Base-by-base conservation (phyloP, 305 asterid species). In the Coffea humblotiana region DNA sequence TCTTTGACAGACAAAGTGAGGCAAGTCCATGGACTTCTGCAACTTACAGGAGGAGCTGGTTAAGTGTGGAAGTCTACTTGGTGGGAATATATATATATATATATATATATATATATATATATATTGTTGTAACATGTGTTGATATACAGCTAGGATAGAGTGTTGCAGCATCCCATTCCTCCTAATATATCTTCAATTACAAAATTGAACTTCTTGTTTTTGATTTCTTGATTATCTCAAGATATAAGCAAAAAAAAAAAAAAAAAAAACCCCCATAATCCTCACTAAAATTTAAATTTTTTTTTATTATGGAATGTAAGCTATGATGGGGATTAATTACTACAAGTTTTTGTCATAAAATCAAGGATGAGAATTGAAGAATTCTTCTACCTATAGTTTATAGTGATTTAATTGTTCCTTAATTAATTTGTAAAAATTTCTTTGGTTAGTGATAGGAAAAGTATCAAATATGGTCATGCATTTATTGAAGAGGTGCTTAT, bases 61-160 rank as follows among this genome's bases (percentile, higher is more conserved):
- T 23, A 75, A 58, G 78, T 75, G 70, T 60, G 58, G 58, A 75
- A 75, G 78, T 75, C 52, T 72, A n/a, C 61, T 47, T 48, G 75
- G 15, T 63, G 16, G 0, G 29, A n/a, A 1, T 32, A 1, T 32
- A 2, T 32, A 1, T 32, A 32, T 32, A 32, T 32, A 1, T 32
- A 29, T 29, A 29, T 29, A 1, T 29, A 1, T 29, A 1, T 29
- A 29, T 29, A 32, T 32, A 32, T 32, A 32, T 32, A 32, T 32
- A 32, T 61, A n/a, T 45, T 45, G 0, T 23, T 61, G 66, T n/a
- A 61, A 9, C 35, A n/a, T 9, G 29, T 9, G 12, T 11, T 63
- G 4, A 12, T 63, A 63, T 63, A 25, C 67, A 63, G 14, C 32
- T 63, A 63, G 35, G 13, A 63, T 25, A 63, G 35, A n/a, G 12